Percentiles rank a stretch among this genome's conserved stretches.
phyloP scores from a whole-genome alignment of 352 stramenopile species.

The Phytophthora quininea region DNA sequence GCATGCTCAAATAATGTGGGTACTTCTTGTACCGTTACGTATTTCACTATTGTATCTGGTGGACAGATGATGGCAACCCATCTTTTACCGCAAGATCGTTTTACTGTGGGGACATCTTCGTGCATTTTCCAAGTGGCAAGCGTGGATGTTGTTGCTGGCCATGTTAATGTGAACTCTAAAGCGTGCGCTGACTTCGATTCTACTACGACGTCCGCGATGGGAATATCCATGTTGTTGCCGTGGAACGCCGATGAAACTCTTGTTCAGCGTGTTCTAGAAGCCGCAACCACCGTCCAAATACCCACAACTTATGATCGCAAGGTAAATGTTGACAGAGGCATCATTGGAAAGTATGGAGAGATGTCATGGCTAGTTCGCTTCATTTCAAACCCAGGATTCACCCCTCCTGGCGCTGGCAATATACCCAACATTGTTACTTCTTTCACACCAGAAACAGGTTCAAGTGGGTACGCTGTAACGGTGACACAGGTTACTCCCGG shows the following conservation, averaged over 20 bases:
- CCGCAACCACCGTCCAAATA: slow-evolving; percentile 59
- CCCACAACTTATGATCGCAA: slow-evolving; percentile 52
- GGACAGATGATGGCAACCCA: slow-evolving; percentile 39
- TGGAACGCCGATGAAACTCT: slow-evolving; percentile 76
- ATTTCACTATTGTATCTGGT: slow-evolving; percentile 23
- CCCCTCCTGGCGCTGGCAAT: slow-evolving; percentile 93
- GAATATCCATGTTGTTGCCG: slow-evolving; percentile 45
- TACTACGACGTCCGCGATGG: slow-evolving; percentile 15
- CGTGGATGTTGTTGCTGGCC: slow-evolving; percentile 24
- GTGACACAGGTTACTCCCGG: slow-evolving; percentile 92
- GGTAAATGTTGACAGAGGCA: slow-evolving; percentile 87
- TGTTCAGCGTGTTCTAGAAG: slow-evolving; percentile 62
- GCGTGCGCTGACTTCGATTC: slow-evolving; percentile 45
- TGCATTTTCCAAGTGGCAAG: slow-evolving; percentile 59
- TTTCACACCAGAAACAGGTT: slow-evolving; percentile 35
- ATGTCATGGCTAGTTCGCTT: slow-evolving; percentile 95
- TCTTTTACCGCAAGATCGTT: slow-evolving; percentile 53
- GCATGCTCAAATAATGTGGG: slow-evolving; percentile 15
- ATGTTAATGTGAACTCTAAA: slow-evolving; percentile 43
- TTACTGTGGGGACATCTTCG: slow-evolving; percentile 53
- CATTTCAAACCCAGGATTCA: slow-evolving; percentile 90
- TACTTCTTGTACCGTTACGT: slow-evolving; percentile 14
- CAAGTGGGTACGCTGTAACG: slow-evolving; percentile 42
- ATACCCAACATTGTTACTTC: slow-evolving; percentile 67
- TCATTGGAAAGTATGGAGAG: slow-evolving; percentile 95